Evolutionary conservation across 768 basidiomycete genomes (phyloP), one percentile per base, ranked within the genome.

Genomic region (Leccinum aurantiacum): DNA sequence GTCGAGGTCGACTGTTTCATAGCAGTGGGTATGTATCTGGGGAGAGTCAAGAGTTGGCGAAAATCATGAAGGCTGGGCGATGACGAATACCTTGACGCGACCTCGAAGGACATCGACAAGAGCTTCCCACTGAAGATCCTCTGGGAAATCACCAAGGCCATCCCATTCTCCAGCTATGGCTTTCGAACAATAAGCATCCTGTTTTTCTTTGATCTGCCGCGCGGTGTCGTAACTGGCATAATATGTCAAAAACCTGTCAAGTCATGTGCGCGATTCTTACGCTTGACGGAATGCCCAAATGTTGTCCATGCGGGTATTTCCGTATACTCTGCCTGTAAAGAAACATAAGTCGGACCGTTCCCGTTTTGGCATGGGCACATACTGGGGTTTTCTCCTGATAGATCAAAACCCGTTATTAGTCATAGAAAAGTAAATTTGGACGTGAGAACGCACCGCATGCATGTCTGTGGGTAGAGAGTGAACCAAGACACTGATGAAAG

Each of bases 101-200:
- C 94, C 94, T 44, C 94, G 82, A 52, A 95, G 79, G 35, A 93
- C 91, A 61, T 93, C 91, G 4, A 92, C 86, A 31, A 95, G 76
- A 59, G 84, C 82, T 66, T 93, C 90, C 86, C 86, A 91, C 66
- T 90, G 78, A 44, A 83, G 70, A 60, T 82, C 82, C 49, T 91
- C 87, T 2, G 95, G 95, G 74, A 91, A 94, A 6, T 71, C 25
- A 11, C 63, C 79, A 55, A 83, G 71, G 11, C 69, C 69, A 4
- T 69, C 55, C 78, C 79, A 79, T 27, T 78, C 61, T 6, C 78
- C 76, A 6, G 70, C 66, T 24, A 76, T 60, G 1, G 78, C 84
- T 46, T 75, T 77, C n/a, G 63, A 56, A 59, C 85, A 86, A 61
- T 79, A 86, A 4, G 66, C 74, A 65, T 87, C 86, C 60, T 88